Percentiles rank a stretch among this genome's conserved stretches.
These are phyloP conservation scores for Entomortierella chlamydospora DNA, from an alignment of 192 early-diverging fungal genomes.

Conservation along the genomic window DNA sequence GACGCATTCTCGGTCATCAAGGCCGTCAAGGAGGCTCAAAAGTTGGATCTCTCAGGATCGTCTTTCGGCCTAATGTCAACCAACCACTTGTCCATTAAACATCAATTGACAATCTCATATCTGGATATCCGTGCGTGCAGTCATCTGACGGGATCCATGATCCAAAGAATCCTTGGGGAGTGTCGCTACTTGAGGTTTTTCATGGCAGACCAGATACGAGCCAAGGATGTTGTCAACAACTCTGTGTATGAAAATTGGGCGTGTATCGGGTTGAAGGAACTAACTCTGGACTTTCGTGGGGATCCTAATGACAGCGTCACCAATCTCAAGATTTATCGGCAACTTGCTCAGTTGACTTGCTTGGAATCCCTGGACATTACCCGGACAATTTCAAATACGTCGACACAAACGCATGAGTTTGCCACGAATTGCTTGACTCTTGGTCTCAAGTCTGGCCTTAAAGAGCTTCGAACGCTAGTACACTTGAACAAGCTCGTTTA, in stretches of 20 bases:
- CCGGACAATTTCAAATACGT: neutral
- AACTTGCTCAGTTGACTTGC: constrained; percentile 19
- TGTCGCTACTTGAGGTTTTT: constrained; percentile 21
- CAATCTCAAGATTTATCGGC: constrained; percentile 11
- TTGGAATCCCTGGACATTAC: constrained; percentile 32
- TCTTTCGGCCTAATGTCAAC: constrained; percentile 39
- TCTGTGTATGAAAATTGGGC: constrained; percentile 35
- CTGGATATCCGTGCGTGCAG: constrained; percentile 27
- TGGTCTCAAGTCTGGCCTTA: constrained; percentile 11
- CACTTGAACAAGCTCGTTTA: constrained; percentile 21
- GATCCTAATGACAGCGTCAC: constrained; percentile 10
- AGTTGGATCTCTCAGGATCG: constrained; percentile 22
- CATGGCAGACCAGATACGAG: constrained; percentile 20
- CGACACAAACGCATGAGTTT: neutral
- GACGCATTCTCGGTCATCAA: constrained; percentile 17
- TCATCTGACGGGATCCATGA: constrained; percentile 22
- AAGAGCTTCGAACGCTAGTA: constrained; percentile 13
- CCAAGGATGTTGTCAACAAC: constrained; percentile 35
- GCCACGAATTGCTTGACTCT: constrained; percentile 16
- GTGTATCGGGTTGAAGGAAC: constrained; percentile 27
- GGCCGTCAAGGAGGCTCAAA: constrained; percentile 3
- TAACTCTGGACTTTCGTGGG: constrained; percentile 32
- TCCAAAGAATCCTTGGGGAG: constrained; percentile 36
- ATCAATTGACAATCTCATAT: constrained; percentile 9
- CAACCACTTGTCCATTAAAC: constrained; percentile 24